Evolutionary conservation across 1,284 basidiomycete genomes (phyloP), one percentile per base, ranked within the genome.

Genomic region (Thelephora terrestris): DNA sequence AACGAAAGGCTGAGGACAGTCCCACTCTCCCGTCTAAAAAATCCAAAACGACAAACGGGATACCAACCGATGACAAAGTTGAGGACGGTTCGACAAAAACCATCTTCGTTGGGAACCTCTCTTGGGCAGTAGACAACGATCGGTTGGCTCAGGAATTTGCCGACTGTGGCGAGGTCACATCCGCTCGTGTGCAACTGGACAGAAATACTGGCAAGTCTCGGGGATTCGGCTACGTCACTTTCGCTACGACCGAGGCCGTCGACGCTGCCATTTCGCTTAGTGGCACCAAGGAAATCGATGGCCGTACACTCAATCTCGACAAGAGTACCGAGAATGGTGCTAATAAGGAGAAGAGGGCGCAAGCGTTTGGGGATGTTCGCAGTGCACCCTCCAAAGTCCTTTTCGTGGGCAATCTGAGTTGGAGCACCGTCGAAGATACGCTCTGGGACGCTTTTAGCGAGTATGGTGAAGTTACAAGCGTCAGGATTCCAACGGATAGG

Each of bases 91-190:
- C 79, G 53, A 77, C 74, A 43, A 85, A 78, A 63, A 85, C 83
- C 47, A 78, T 98, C 60, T 99, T 94, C 63, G 91, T 99, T 57
- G 95, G 95, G 48, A 81, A 81, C 55, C 78, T 99, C 46, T 95
- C 91, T 29, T 99, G 93, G 93, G 93, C 92, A 65, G 85, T 99
- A 57, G 95, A 98, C 75, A 89, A 93, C 66, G 95, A 97, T 68
- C 92, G 93, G 79, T 82, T 99, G 56, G 80, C 84, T 47, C 78
- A 83, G 66, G 95, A 97, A 67, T 98, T 99, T 59, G 81, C 84
- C 45, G 74, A 78, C 48, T 94, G 84, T 61, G 95, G 95, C 52
- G 86, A 93, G 66, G 81, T 99, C 56, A 76, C 84, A 55, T 82
- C 81, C 34, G 92, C 91, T 14, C 84, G 81, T 27, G 93, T 99